Conservation (phyloP, 2,329 filamentous ascomycete genomes). For the Nigrospora oryzae region DNA sequence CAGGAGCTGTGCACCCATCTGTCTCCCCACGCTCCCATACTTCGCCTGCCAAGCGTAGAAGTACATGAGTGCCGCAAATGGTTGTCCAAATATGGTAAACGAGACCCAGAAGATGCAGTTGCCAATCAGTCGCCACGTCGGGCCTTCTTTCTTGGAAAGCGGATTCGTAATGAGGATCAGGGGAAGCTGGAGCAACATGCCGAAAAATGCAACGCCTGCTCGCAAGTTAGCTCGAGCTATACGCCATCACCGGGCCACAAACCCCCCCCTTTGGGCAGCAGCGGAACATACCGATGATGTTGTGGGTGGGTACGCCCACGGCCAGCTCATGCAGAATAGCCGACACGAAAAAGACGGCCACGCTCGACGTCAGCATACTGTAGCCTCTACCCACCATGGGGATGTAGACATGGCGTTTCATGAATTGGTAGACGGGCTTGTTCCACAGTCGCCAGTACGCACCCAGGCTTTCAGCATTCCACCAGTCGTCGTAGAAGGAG, state of each 20-base stretch:
- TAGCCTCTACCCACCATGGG: conserved; percentile 81
- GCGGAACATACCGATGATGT: conserved; percentile 62
- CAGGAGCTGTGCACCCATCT: conserved; percentile 3
- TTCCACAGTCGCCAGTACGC: conserved; percentile 97
- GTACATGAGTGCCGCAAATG: conserved; percentile 83
- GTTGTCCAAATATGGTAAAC: conserved; percentile 92
- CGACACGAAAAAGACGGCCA: conserved; percentile 80
- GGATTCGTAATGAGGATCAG: conserved; percentile 75
- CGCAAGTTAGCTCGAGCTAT: not conserved
- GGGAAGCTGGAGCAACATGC: conserved; percentile 90
- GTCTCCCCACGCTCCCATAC: conserved; percentile 71
- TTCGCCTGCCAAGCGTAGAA: conserved; percentile 99
- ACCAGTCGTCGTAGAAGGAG: conserved; percentile 96
- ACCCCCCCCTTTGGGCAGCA: not conserved
- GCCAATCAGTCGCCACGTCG: conserved; percentile 70
- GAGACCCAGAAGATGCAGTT: conserved; percentile 96
- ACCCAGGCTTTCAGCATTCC: conserved; percentile 83
- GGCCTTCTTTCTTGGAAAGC: conserved; percentile 69
- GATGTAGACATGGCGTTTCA: conserved; percentile 88
- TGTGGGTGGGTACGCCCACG: conserved; percentile 91
- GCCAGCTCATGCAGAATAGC: conserved; percentile 86
- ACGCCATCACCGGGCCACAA: not conserved
- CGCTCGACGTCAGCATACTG: conserved; percentile 60
- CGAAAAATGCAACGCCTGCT: conserved; percentile 78
- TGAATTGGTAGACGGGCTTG: conserved; percentile 93